Evolutionary conservation across 2,329 filamentous ascomycete genomes (phyloP).

Genomic region (Pseudocercospora vitis): DNA sequence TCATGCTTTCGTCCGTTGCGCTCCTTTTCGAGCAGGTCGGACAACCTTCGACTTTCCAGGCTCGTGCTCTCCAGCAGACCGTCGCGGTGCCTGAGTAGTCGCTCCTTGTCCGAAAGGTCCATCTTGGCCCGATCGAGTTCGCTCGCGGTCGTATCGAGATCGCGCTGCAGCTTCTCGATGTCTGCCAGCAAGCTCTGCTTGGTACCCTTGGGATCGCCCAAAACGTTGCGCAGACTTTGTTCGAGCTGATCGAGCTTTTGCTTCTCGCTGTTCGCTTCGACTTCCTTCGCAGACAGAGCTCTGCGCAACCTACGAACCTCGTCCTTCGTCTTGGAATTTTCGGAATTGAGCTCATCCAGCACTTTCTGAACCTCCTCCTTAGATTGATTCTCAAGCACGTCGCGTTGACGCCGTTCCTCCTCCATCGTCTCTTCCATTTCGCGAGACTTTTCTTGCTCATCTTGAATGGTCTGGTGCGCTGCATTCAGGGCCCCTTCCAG

Average conservation of each 20-base stretch:
- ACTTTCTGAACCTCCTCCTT: constrained; percentile 94
- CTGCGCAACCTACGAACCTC: constrained; percentile 81
- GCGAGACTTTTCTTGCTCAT: constrained; percentile 70
- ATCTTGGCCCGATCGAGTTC: constrained; percentile 78
- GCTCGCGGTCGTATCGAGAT: constrained; percentile 78
- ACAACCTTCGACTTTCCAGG: constrained; percentile 79
- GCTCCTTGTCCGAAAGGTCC: constrained; percentile 84
- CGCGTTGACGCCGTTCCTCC: constrained; percentile 80
- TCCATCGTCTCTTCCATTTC: constrained; percentile 64
- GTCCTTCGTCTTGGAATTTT: constrained; percentile 78
- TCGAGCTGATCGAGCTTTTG: constrained; percentile 87
- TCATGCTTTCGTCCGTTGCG: constrained; percentile 80
- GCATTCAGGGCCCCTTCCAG: constrained; percentile 79
- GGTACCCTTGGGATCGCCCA: constrained; percentile 85
- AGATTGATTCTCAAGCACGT: constrained; percentile 81
- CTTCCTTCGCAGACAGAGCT: constrained; percentile 76
- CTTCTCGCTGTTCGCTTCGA: constrained; percentile 88
- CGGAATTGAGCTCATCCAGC: constrained; percentile 86
- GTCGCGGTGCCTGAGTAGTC: constrained; percentile 85
- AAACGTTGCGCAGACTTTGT: constrained; percentile 78
- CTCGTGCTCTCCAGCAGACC: constrained; percentile 83
- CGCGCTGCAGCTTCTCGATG: constrained; percentile 78
- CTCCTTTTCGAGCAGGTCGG: constrained; percentile 89
- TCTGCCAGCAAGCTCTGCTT: constrained; percentile 81
- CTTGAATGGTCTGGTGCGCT: constrained; percentile 74